phyloP scores from a whole-genome alignment of 129 eudicot species.

The Arctium lappa region DNA sequence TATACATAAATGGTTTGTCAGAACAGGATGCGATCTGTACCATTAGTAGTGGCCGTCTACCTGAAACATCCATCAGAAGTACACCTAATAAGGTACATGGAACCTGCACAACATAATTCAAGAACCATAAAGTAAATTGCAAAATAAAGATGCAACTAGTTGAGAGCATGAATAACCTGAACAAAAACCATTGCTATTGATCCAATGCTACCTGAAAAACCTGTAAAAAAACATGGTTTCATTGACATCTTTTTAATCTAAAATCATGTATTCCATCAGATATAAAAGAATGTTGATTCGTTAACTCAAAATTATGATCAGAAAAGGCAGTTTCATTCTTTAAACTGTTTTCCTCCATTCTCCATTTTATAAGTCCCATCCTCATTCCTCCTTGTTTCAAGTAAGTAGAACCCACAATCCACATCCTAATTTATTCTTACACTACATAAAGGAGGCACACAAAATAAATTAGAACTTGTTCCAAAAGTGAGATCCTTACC shows the following conservation, averaged over 20 bases:
- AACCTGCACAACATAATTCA: slow-evolving; percentile 43
- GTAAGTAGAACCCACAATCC: slow-evolving; percentile 5
- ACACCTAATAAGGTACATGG: slow-evolving; percentile 69
- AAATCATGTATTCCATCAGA: slow-evolving; percentile 3
- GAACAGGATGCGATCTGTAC: slow-evolving; percentile 29
- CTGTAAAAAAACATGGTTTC: slow-evolving; percentile 28
- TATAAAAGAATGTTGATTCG: background rate
- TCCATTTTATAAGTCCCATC: background rate
- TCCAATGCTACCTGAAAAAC: slow-evolving; percentile 66
- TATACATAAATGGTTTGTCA: background rate
- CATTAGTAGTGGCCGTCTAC: slow-evolving; percentile 77
- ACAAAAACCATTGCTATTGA: slow-evolving; percentile 74
- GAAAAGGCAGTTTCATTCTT: background rate
- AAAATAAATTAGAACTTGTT: background rate
- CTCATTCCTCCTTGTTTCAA: background rate
- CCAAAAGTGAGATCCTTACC: slow-evolving; percentile 40
- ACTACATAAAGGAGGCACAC: background rate
- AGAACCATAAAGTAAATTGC: background rate
- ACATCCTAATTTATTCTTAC: background rate
- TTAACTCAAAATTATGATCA: background rate
- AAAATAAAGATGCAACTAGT: background rate
- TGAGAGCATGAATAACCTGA: slow-evolving; percentile 44
- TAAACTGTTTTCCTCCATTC: too few relatives aligned
- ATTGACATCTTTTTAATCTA: background rate
- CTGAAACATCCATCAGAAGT: slow-evolving; percentile 77